Conservation (phyloP, 2,329 filamentous ascomycete genomes). For the Biscogniauxia sp. region DNA sequence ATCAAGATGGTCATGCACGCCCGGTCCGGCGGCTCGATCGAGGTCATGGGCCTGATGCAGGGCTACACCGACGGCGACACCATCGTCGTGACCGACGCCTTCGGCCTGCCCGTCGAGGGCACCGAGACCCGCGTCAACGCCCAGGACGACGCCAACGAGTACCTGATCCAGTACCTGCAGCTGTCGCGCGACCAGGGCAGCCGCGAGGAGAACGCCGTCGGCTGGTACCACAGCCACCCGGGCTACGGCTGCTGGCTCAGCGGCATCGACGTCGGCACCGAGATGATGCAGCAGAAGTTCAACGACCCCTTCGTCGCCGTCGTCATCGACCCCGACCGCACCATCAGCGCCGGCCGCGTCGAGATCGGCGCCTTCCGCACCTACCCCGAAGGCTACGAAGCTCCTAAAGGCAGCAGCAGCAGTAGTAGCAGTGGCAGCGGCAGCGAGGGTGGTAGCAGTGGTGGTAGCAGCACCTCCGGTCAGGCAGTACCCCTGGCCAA, state of each 20-base stretch:
- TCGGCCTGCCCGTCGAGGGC: slow-evolving; percentile 90
- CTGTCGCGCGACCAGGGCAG: slow-evolving; percentile 69
- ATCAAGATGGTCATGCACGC: slow-evolving; percentile 99
- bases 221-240: slow-evolving; percentile 97
- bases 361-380: slow-evolving; percentile 97
- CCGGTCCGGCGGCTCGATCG: slow-evolving; percentile 85
- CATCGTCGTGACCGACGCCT: slow-evolving; percentile 91
- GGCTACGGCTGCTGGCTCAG: slow-evolving; percentile 98
- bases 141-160: slow-evolving; percentile 93
- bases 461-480: slow-evolving; percentile 34
- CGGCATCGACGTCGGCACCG: slow-evolving; percentile 90
- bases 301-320: slow-evolving; percentile 92
- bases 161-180: slow-evolving; percentile 84
- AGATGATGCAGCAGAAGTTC: slow-evolving; percentile 80
- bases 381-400: slow-evolving; percentile 72
- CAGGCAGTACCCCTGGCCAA: slow-evolving; percentile 87
- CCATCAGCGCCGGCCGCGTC: slow-evolving; percentile 90
- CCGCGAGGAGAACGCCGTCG: slow-evolving; percentile 85
- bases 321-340: slow-evolving; percentile 94
- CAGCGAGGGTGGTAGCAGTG: slow-evolving; percentile 36
- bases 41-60: slow-evolving; percentile 98
- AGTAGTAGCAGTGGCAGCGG: background rate
- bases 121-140: slow-evolving; percentile 99
- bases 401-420: slow-evolving; percentile 28
- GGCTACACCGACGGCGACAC: slow-evolving; percentile 84